Evolutionary conservation across 192 early-diverging fungal genomes (phyloP), one percentile per base, ranked within the genome.

Genomic region (Diversispora epigaea): DNA sequence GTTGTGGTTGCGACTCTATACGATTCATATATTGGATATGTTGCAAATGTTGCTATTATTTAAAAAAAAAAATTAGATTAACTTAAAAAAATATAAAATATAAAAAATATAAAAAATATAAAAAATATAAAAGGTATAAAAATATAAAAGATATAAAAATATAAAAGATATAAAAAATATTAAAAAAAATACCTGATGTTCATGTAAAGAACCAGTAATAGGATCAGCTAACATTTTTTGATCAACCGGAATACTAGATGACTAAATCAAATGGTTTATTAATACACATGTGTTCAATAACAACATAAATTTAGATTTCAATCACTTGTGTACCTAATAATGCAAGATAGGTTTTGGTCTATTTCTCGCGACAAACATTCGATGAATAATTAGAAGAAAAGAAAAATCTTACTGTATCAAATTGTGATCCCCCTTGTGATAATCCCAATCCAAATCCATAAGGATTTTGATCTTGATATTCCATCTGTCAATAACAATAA

Each of bases 361-460:
- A 47, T 67, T 22, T 65, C 63, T 15, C 63, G 63, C 41, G 39
- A 43, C 41, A 65, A 43, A 67, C 65, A 67, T 19, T 67, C 65
- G 47, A 43, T 47, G 65, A 67, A 19, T 19, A 67, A 67, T 41
- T 41, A 67, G 22, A 66, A 46, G 22, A 67, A 12, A 21, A 47
- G 21, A 45, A 40, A 21, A 47, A 67, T 19, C 65, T 67, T 67
- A 67, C 65, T 21, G 65, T 47, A 46, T 67, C 47, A 22, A 67
- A 67, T 67, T 67, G 65, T 25, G 43, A 45, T 21, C 69, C 69
- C n/a, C 69, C 22, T 17, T 57, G 55, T 17, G 69, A 17, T 17
- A 71, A n/a, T 57, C 69, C 69, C 50, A 44, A 41, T 71, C 54
- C 69, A 46, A 50, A 71, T 11, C 21, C 22, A 57, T 56, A 71